Evolutionary conservation across 257 asterid genomes (phyloP).

Genomic region (Hygrophila difformis): DNA sequence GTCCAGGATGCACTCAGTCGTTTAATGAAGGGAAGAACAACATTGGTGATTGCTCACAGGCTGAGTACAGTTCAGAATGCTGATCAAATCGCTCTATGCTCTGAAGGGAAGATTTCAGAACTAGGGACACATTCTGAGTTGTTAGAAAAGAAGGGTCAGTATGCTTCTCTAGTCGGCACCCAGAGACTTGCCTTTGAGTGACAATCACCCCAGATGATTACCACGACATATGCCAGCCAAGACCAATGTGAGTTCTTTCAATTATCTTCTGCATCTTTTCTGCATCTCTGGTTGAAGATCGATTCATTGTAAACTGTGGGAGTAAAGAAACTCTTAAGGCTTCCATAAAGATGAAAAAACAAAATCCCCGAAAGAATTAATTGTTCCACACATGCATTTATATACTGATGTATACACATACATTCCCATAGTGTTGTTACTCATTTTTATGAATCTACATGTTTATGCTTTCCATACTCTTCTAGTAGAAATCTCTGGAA

Average conservation of each 20-base stretch:
- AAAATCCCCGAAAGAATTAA: no score
- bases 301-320: no score
- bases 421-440: no score
- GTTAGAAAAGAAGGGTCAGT: slow-evolving; percentile 57
- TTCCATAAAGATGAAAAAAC: no score
- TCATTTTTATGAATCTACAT: no score
- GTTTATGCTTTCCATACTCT: no score
- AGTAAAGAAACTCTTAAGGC: no score
- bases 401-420: no score
- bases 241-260: slow-evolving; percentile 5
- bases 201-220: not conserved
- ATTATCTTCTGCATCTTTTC: not conserved
- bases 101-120: slow-evolving; percentile 80
- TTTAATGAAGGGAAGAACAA: slow-evolving; percentile 92
- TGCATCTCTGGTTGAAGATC: no score
- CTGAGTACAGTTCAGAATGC: slow-evolving; percentile 95
- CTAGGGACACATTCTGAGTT: slow-evolving; percentile 82
- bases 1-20: slow-evolving; percentile 89
- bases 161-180: slow-evolving; percentile 80
- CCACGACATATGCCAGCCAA: not conserved
- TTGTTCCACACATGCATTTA: no score
- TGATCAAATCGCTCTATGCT: slow-evolving; percentile 65
- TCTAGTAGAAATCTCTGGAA: no score
- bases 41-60: slow-evolving; percentile 94
- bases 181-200: slow-evolving; percentile 92